Base-by-base conservation (phyloP, 768 basidiomycete species). In the Gymnopilus dilepis region DNA sequence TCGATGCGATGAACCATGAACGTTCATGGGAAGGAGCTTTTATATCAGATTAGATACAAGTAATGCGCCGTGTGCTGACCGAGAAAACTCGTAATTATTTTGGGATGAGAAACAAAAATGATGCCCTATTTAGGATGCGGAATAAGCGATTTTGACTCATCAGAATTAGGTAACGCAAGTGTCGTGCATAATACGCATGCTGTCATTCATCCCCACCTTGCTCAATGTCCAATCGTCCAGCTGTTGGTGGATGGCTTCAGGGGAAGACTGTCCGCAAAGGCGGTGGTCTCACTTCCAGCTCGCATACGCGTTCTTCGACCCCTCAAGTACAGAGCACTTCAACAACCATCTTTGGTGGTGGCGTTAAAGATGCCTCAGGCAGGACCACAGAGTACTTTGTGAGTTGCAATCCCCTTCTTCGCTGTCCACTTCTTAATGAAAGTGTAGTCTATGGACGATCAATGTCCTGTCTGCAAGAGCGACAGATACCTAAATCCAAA, bases 381-480 rank as follows among this genome's bases (percentile, higher is more conserved):
- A 81, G 92, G 72, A 91, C 88, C 0, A 78, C 89, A 3, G 92
- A 94, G 70, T 94, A 84, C 78, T 93, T 86, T 66, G 93, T 94
- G 66, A 70, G 89, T 81, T 12, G 6, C 34, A 43, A 33, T 30
- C 37, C 57, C 40, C 40, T 13, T 30, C 13, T 30, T 34, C 42
- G 17, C 30, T 45, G 12, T 48, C 22, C 62, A 33, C 24, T 59
- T 42, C 58, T 47, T 26, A 24, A 11, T 26, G 17, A 19, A 6
- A 52, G n/a, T 51, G 17, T 24, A 93, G 91, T 88, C 89, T 24
- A 91, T 92, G 85, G 91, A 94, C 63, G 97, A 99, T 74, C 89
- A 92, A 72, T 99, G 97, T 78, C 97, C 97, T 0, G 91, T 99
- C 2, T 99, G 97, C 82, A 95, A 95, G 75, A 95, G 94, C 40